Base-by-base conservation (phyloP, 345 rosid genomes). In the Garcia nutans region DNA sequence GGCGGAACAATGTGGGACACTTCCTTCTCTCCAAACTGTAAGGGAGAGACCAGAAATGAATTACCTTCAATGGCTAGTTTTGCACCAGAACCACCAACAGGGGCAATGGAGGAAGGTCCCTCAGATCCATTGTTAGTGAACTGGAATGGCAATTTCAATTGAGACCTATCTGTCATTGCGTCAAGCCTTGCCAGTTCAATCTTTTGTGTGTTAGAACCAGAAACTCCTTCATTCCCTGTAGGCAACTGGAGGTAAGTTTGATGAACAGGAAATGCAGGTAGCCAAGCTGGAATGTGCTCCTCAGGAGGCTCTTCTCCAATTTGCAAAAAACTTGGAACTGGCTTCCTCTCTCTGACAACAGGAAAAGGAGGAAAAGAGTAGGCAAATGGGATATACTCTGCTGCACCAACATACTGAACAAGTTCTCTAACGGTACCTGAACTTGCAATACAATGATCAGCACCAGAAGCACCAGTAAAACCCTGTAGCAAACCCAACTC, bases 211-310 rank as follows among this genome's bases (percentile, higher is more conserved):
- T 59, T 73, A 69, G 78, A 59, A 73, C 74, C 88, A 68, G 37
- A 26, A 52, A 49, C 63, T 26, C 61, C 83, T 69, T 58, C 89
- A 78, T 64, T 79, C 68, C 47, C 72, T 44, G 64, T 76, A 55
- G 78, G 80, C 66, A 77, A 72, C 31, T 16, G 85, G 78, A 75
- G 62, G 72, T 76, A 78, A 47, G 84, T 73, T 55, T 82, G 75
- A 4, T 90, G 84, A 81, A 80, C 86, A 4, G 97, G 97, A 75
- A 92, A 91, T 55, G 83, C 65, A 68, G 93, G 96, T 81, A 94
- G 81, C 97, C 99, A 94, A 79, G 70, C 76, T 5, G 99, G 97
- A 66, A 93, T 91, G 64, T 94, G 91, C 62, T 88, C 88, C 60
- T 58, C 81, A 50, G 90, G 92, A 84, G 93, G 90, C 76, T 88